phyloP scores from a whole-genome alignment of 805 yeast species.

The Isabelozyma pseudorhagii region DNA sequence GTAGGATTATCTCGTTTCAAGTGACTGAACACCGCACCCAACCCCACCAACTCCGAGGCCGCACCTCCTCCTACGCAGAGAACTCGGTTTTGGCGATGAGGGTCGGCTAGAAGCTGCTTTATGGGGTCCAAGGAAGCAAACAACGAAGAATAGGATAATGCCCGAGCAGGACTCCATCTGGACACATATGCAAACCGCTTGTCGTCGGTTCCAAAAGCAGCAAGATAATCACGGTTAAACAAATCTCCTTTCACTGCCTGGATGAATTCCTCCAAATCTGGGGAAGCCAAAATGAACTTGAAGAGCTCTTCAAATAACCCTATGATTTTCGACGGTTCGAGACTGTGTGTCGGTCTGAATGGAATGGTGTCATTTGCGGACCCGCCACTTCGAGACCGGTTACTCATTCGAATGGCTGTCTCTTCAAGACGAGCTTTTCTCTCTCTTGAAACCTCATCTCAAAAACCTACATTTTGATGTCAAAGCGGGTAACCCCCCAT shows the following conservation, averaged over 20 bases:
- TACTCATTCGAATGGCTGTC: background rate
- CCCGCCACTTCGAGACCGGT: conserved; percentile 2
- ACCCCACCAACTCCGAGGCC: conserved; percentile 70
- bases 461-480: conserved; percentile 2
- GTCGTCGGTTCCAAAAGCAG: conserved; percentile 62
- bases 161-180: conserved; percentile 84
- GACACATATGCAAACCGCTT: conserved; percentile 75
- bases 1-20: conserved; percentile 32
- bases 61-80: conserved; percentile 89
- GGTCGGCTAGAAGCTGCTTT: conserved; percentile 30
- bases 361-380: conserved; percentile 23
- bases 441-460: background rate
- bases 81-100: conserved; percentile 32
- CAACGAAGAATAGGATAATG: conserved; percentile 69
- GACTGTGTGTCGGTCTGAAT: conserved; percentile 25
- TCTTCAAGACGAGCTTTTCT: background rate
- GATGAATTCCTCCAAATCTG: conserved; percentile 40
- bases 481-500: background rate
- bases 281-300: conserved; percentile 28
- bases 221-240: conserved; percentile 64
- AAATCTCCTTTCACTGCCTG: conserved; percentile 71
- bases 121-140: conserved; percentile 51
- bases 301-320: conserved; percentile 34
- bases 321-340: conserved; percentile 34
- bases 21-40: conserved; percentile 55